A percentile compares a stretch with the other conserved stretches of the same genome.
phyloP scores from a whole-genome alignment of 768 basidiomycete species.

The Pleurotus salmoneostramineus region DNA sequence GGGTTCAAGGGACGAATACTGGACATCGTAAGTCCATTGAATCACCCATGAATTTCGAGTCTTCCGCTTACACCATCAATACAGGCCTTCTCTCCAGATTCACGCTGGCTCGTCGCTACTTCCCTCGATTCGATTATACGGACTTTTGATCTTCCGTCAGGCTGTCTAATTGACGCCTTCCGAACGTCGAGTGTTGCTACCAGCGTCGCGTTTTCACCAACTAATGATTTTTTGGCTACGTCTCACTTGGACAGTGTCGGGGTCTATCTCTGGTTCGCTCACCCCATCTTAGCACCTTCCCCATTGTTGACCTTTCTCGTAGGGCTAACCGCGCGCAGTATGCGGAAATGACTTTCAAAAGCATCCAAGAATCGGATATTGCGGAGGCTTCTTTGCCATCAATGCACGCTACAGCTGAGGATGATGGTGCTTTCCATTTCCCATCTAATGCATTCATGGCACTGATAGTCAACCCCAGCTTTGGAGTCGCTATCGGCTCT shows the following conservation, averaged over 20 bases:
- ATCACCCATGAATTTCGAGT: no score
- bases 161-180: conserved; percentile 89
- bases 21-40: conserved; percentile 57
- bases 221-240: conserved; percentile 94
- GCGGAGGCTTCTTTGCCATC: conserved; percentile 71
- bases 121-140: conserved; percentile 91
- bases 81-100: conserved; percentile 93
- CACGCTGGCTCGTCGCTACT: conserved; percentile 86
- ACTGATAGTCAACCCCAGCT: conserved; percentile 32
- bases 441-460: not conserved
- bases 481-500: conserved; percentile 69
- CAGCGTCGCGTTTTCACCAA: conserved; percentile 89
- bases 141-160: conserved; percentile 95
- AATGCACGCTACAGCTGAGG: conserved; percentile 78
- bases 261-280: conserved; percentile 82
- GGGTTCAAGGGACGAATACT: conserved; percentile 84
- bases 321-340: conserved; percentile 98
- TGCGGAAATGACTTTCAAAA: conserved; percentile 75
- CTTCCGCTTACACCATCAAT: not conserved
- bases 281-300: not conserved
- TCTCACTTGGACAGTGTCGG: conserved; percentile 93
- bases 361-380: conserved; percentile 74
- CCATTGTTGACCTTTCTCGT: conserved; percentile 5
- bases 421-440: conserved; percentile 55
- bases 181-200: conserved; percentile 84